Conservation (phyloP, 1,284 basidiomycete genomes). For the Boletus mariae region DNA sequence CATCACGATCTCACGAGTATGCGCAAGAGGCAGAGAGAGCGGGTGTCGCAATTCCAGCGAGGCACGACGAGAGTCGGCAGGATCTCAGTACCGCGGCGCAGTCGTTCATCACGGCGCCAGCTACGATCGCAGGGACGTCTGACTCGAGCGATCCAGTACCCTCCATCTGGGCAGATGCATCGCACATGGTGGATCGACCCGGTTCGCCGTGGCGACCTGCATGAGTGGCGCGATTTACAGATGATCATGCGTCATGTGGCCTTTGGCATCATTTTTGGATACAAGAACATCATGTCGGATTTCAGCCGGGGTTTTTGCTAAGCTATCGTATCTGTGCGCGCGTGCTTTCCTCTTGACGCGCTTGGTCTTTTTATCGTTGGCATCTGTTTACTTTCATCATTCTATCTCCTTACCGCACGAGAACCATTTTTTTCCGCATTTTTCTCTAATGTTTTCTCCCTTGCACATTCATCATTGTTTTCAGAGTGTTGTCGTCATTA, state of each 20-base stretch:
- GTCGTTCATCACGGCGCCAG: conserved; percentile 63
- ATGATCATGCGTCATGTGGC: background rate
- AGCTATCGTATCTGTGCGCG: background rate
- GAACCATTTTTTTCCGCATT: background rate
- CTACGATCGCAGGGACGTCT: conserved; percentile 50
- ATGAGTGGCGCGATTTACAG: conserved; percentile 8
- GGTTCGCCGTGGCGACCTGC: conserved; percentile 21
- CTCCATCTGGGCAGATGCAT: conserved; percentile 37
- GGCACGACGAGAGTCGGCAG: conserved; percentile 39
- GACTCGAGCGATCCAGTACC: conserved; percentile 33
- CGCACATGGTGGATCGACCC: conserved; percentile 41
- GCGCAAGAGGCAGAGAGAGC: conserved; percentile 14
- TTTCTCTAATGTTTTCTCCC: background rate
- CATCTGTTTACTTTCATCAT: conserved; percentile 8
- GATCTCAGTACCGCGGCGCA: conserved; percentile 65
- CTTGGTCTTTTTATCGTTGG: background rate
- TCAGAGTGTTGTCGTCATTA: conserved; percentile 8
- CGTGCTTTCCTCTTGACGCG: background rate
- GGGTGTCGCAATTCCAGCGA: conserved; percentile 18
- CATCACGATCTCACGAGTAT: conserved; percentile 5
- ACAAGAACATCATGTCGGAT: conserved; percentile 10
- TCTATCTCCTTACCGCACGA: background rate
- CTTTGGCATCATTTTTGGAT: conserved; percentile 11
- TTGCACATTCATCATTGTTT: conserved; percentile 15
- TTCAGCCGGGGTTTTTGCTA: background rate